Evolutionary conservation across 2,329 filamentous ascomycete species (phyloP), one percentile per base, ranked within the genome.

Genomic region (Epichloe scottii): DNA sequence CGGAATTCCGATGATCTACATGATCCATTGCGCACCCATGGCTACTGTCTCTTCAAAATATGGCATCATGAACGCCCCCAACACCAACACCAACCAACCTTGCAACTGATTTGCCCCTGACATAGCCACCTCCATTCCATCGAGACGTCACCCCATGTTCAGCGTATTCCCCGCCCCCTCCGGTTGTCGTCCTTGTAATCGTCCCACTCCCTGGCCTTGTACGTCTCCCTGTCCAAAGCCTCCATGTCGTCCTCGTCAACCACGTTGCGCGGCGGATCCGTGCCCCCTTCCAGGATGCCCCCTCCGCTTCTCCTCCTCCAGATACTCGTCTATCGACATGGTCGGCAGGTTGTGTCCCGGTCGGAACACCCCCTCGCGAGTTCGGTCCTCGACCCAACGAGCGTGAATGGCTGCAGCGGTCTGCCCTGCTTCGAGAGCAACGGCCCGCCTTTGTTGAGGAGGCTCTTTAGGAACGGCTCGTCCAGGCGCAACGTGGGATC

Each of bases 271-370:
- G 80, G 71, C 57, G 84, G 80, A 60, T 87, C 86, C 17, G 90
- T 90, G 33, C 89, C 89, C 37, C 90, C 93, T 63, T 96, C 86
- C 51, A 97, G 87, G 53, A 98, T 90, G 19, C 88, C 88, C 93
- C 55, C 87, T 75, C 57, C 79, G 78, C 62, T 79, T 78, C 71
- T 97, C 93, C 67, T 97, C 91, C 49, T 94, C 93, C 15, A 98
- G 74, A 63, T 97, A 98, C 70, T 98, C 93, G 59, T 98, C 93
- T 55, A 98, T 96, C 1, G 82, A 87, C 93, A 98, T 97, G 3
- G 93, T 97, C 1, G 93, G 93, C 53, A 98, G 71, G 68, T 88
- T 96, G 65, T 98, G 93, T 7, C 93, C 89, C 0, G 89, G 81
- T 51, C 87, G 78, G 68, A 98, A 98, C 0, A 98, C 91, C 85